A percentile compares a stretch with the other conserved stretches of the same genome.
These are phyloP conservation scores for Talaromyces atroroseus DNA, from an alignment of 2,329 filamentous ascomycete genomes.

Conservation along the genomic window DNA sequence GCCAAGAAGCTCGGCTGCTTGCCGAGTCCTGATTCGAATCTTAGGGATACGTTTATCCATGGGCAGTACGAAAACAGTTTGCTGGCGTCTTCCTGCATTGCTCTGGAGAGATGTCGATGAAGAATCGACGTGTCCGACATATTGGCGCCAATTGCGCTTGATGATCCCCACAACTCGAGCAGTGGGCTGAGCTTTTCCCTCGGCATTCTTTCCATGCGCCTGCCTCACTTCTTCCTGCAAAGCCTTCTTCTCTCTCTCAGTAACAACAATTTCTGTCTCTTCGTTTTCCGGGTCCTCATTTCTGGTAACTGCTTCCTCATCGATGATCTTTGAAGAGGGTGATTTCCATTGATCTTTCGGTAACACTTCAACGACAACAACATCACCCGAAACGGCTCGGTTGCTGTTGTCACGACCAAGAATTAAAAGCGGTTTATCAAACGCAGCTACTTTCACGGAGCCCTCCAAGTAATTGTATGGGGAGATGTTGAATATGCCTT, in stretches of 20 bases:
- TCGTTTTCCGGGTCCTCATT: conserved; percentile 91
- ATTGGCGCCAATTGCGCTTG: conserved; percentile 96
- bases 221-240: conserved; percentile 88
- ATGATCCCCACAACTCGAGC: conserved; percentile 86
- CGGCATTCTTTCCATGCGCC: conserved; percentile 68
- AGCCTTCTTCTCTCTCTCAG: conserved; percentile 77
- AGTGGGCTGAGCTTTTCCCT: conserved; percentile 80
- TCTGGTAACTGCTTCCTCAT: conserved; percentile 84
- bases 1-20: conserved; percentile 80
- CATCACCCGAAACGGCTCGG: conserved; percentile 81
- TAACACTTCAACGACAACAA: conserved; percentile 87
- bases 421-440: conserved; percentile 81
- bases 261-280: conserved; percentile 68
- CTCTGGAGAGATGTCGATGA: conserved; percentile 70
- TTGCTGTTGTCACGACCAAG: conserved; percentile 95
- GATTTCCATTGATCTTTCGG: conserved; percentile 96
- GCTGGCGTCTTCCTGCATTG: conserved; percentile 74
- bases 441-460: conserved; percentile 81
- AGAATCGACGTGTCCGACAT: conserved; percentile 90
- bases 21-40: conserved; percentile 85
- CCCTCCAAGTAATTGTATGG: conserved; percentile 98
- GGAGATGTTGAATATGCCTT: conserved; percentile 93
- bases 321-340: conserved; percentile 90
- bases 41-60: conserved; percentile 99
- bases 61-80: conserved; percentile 89